Base-by-base conservation (phyloP, 2,329 filamentous ascomycete genomes). In the Sporothrix sp. region DNA sequence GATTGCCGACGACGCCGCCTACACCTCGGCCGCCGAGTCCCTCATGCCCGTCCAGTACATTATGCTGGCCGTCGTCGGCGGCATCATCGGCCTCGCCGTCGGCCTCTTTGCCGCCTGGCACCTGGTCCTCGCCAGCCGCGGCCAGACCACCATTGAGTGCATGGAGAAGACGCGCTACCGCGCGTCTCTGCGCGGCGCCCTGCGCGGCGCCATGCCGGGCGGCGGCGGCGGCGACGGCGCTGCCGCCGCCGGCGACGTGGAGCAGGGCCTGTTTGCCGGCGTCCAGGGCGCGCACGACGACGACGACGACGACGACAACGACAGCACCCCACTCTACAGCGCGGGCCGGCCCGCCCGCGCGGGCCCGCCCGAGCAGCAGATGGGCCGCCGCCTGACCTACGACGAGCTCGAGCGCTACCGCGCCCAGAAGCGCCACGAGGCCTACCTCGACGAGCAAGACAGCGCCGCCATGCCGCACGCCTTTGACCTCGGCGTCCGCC, bases 151-250 rank as follows among this genome's bases (percentile, higher is more conserved):
- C 3, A 96, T 98, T 53, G 93, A 98, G 66, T 95, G 85, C 60
- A 71, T 98, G 53, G 93, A 98, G 67, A 96, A 93, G 72, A 97
- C 91, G 2, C 79, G 93, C 50, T 98, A 98, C 67, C 76, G 95
- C 7, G 88, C 85, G 9, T 87, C 88, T 0, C 65, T 95, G 54
- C 78, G 84, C 51, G 81, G 81, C 62, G 78, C 78, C 44, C 65
- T 95, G 54, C 78, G 84, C 51, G 81, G 81, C 62, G 78, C 78
- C 44, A 47, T 48, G 21, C 30, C 39, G 76, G 91, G n/a, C 62
- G 81, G 86, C 46, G n/a, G 52, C 62, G 71, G 78, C 55, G 76
- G 82, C 50, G 76, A 80, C 58, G 67, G 71, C 72, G 77, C 42
- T 73, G 78, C 54, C 71, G 76, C 62, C 4, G 45, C 49, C n/a